Conservation (phyloP, 2,329 filamentous ascomycete species). For the Cordyceps militaris region DNA sequence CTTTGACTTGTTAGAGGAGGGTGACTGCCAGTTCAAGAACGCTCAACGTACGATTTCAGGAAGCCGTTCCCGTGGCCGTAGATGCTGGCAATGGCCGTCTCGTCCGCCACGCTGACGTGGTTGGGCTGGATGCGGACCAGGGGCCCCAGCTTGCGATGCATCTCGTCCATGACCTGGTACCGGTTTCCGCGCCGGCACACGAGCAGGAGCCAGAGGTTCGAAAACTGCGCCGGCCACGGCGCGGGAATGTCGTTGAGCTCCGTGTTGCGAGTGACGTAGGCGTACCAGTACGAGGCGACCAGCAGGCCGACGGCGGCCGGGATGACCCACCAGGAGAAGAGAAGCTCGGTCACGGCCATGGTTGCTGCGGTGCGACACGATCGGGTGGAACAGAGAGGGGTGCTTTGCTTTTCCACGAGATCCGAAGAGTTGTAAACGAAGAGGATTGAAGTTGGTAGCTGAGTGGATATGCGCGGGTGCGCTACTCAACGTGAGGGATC, state of each 20-base stretch:
- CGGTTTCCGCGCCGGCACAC: slow-evolving; percentile 59
- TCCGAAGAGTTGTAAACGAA: not conserved
- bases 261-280: slow-evolving; percentile 50
- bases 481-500: not conserved
- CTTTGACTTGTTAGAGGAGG: slow-evolving; percentile 31
- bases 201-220: slow-evolving; percentile 72
- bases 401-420: not conserved
- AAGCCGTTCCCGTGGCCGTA: slow-evolving; percentile 78
- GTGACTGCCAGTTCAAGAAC: rapidly evolving
- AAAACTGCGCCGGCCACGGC: slow-evolving; percentile 58
- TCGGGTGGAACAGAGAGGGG: not conserved
- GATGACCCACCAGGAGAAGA: slow-evolving; percentile 40
- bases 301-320: slow-evolving; percentile 40
- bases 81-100: slow-evolving; percentile 65
- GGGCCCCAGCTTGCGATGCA: slow-evolving; percentile 70
- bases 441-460: not conserved
- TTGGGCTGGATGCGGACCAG: slow-evolving; percentile 78
- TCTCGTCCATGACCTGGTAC: slow-evolving; percentile 58
- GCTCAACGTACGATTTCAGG: slow-evolving; percentile 52
- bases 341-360: slow-evolving; percentile 25
- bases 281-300: slow-evolving; percentile 48
- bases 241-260: slow-evolving; percentile 50
- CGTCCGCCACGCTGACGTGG: slow-evolving; percentile 76
- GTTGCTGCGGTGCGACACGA: too few species aligned
- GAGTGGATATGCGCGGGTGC: not conserved